Evolutionary conservation across 2,329 filamentous ascomycete species (phyloP).

Genomic region (Ramichloridium luteum): DNA sequence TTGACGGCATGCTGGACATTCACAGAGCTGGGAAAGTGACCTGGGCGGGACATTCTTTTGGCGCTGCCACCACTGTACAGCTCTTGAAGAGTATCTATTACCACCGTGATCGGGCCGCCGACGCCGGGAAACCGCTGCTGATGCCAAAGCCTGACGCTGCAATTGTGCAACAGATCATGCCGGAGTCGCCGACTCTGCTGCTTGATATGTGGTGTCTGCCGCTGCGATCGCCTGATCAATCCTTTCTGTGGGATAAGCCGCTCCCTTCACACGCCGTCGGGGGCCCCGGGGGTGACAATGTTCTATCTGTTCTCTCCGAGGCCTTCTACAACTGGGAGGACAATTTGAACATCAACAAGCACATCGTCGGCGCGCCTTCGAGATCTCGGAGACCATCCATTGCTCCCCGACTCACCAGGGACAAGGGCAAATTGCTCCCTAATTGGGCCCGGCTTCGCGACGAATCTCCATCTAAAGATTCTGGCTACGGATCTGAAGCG

Average conservation of each 20-base stretch:
- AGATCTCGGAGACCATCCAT: conserved; percentile 18
- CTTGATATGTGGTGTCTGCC: conserved; percentile 76
- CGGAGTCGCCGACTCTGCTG: conserved; percentile 52
- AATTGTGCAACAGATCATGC: conserved; percentile 55
- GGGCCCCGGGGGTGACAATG: conserved; percentile 40
- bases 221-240: conserved; percentile 49
- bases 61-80: conserved; percentile 60
- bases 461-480: conserved; percentile 21
- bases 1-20: conserved; percentile 52
- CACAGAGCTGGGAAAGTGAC: conserved; percentile 59
- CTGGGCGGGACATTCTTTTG: conserved; percentile 73
- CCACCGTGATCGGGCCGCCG: conserved; percentile 26
- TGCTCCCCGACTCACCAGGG: conserved; percentile 17
- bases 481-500: conserved; percentile 21
- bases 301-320: conserved; percentile 63
- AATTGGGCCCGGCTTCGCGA: conserved; percentile 20
- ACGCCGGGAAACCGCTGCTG: conserved; percentile 49
- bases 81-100: conserved; percentile 72
- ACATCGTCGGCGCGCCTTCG: conserved; percentile 38
- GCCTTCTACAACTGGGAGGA: conserved; percentile 67
- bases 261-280: conserved; percentile 52
- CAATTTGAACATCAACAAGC: conserved; percentile 58
- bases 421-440: conserved; percentile 17
- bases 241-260: conserved; percentile 57
- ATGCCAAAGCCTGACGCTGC: conserved; percentile 42